Percentiles rank a stretch among this genome's conserved stretches.
phyloP scores from a whole-genome alignment of 2,329 filamentous ascomycete genomes.

The Amesomyces nigricolor region DNA sequence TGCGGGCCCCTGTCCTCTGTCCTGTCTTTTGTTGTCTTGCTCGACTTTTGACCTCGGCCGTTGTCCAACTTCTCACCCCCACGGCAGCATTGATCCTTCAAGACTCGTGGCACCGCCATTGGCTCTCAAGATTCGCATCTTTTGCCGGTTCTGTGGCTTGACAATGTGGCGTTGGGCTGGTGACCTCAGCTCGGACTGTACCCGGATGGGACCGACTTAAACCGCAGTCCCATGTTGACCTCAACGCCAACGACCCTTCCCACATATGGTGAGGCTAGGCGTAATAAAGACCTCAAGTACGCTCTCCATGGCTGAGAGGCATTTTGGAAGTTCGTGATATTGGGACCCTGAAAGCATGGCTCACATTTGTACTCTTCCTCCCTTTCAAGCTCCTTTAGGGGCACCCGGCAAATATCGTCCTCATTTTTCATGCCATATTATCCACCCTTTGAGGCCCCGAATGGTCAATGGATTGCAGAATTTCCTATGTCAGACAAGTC shows the following conservation, averaged over 20 bases:
- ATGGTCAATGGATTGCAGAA: no score
- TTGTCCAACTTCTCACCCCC: conserved; percentile 5
- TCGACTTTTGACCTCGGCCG: conserved; percentile 13
- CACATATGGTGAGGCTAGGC: background rate
- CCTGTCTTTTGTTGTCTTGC: background rate
- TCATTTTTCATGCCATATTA: no score
- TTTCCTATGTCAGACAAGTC: no score
- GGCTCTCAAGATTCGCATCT: background rate
- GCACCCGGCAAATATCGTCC: no score
- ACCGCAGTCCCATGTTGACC: background rate
- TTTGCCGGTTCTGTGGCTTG: background rate
- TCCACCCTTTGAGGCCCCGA: no score
- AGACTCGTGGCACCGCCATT: background rate
- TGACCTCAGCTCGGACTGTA: background rate
- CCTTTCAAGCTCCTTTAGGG: no score
- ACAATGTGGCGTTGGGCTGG: background rate
- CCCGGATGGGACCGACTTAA: background rate
- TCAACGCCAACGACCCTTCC: background rate
- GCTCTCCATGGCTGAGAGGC: no score
- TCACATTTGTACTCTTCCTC: no score
- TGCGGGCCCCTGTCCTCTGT: conserved; percentile 10
- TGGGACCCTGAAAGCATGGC: no score
- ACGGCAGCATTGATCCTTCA: background rate
- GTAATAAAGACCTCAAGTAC: background rate
- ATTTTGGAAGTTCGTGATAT: no score